These are phyloP conservation scores for Dactylellina cionopaga DNA, from an alignment of 2,329 filamentous ascomycete genomes.

Conservation along the genomic window DNA sequence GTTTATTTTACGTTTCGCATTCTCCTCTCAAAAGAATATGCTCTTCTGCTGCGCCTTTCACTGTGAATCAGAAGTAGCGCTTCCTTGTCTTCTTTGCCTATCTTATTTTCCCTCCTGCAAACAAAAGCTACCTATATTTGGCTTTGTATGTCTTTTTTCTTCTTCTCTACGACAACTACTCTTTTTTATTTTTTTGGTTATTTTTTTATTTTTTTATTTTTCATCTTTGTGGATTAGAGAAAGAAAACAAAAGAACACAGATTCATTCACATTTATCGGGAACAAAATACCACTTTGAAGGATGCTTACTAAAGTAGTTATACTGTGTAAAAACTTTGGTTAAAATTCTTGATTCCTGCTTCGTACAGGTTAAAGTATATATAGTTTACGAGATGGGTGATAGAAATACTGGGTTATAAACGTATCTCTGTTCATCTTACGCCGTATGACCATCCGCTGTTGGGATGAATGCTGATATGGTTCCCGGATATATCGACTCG, in stretches of 20 bases:
- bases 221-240: constrained; percentile 25
- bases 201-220: background rate
- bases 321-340: no score
- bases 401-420: no score
- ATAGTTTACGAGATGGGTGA: no score
- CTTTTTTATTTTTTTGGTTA: background rate
- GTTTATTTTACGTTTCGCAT: constrained; percentile 3
- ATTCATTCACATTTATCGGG: background rate
- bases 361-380: no score
- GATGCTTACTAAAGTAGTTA: no score
- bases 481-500: no score
- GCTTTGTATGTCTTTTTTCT: background rate
- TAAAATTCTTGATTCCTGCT: no score
- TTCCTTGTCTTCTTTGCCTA: background rate
- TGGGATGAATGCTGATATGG: no score
- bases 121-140: background rate
- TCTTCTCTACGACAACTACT: constrained; percentile 6
- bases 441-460: no score
- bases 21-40: background rate
- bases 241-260: constrained; percentile 26
- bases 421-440: no score
- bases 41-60: background rate
- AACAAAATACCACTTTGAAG: no score
- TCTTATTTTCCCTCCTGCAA: background rate
- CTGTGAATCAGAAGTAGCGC: no score